Conservation (phyloP, 306 rosid species). For the Purshia tridentata region DNA sequence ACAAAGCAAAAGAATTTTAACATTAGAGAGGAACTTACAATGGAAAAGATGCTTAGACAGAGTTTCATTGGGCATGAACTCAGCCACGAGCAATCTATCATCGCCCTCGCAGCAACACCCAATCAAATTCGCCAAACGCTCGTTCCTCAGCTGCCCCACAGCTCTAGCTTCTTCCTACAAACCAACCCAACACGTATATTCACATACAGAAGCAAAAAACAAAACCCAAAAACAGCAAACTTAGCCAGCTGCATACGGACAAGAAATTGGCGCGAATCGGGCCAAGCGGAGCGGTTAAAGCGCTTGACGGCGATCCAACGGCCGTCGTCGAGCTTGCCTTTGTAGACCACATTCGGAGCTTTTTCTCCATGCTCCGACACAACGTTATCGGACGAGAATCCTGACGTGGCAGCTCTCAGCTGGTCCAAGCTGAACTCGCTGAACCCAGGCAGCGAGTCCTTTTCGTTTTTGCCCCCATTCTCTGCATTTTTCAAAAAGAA, state of each 20-base stretch:
- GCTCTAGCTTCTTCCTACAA: constrained; percentile 85
- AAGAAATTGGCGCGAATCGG: constrained; percentile 93
- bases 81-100: constrained; percentile 88
- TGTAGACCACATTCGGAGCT: constrained; percentile 96
- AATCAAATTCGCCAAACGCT: constrained; percentile 76
- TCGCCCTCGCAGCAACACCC: constrained; percentile 96
- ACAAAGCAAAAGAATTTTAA: neutral
- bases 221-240: neutral
- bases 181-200: constrained; percentile 1
- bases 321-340: constrained; percentile 73
- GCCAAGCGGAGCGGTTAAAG: constrained; percentile 95
- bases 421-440: constrained; percentile 78
- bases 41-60: constrained; percentile 96
- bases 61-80: constrained; percentile 97
- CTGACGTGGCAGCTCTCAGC: constrained; percentile 72
- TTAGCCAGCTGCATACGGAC: constrained; percentile 35
- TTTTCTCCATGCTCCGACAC: constrained; percentile 99
- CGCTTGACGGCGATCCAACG: constrained; percentile 83
- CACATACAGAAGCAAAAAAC: neutral
- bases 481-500: constrained; percentile 43
- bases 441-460: constrained; percentile 59
- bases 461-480: constrained; percentile 52
- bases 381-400: constrained; percentile 80
- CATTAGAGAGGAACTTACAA: constrained; percentile 42
- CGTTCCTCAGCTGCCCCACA: constrained; percentile 79